Conservation (phyloP, 2,329 filamentous ascomycete species). For the Leptosphaerulina australis region DNA sequence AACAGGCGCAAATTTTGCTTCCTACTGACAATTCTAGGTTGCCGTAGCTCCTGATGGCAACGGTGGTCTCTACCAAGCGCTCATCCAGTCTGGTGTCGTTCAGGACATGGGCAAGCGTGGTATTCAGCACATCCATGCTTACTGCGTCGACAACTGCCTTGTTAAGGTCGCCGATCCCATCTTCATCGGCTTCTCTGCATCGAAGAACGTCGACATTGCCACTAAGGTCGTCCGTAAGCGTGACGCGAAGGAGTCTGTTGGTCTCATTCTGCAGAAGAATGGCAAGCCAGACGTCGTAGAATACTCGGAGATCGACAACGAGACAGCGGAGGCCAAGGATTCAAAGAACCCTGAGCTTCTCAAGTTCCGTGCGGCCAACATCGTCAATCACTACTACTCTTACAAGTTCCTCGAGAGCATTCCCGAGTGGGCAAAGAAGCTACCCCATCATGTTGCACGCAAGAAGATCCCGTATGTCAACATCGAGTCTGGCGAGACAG, state of each 20-base stretch:
- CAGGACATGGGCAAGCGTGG: constrained; percentile 87
- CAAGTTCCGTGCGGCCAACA: constrained; percentile 97
- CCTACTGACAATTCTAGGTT: constrained; percentile 56
- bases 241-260: constrained; percentile 92
- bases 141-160: constrained; percentile 99
- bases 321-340: constrained; percentile 88
- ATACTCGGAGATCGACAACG: constrained; percentile 93
- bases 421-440: constrained; percentile 79
- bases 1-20: not conserved
- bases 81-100: constrained; percentile 79
- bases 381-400: constrained; percentile 99
- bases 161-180: constrained; percentile 96
- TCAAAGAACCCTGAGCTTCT: constrained; percentile 78
- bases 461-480: constrained; percentile 97
- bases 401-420: constrained; percentile 91
- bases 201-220: constrained; percentile 89
- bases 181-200: constrained; percentile 91
- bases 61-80: constrained; percentile 92
- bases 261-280: constrained; percentile 92
- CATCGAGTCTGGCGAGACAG: constrained; percentile 73
- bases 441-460: constrained; percentile 93
- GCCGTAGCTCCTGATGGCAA: constrained; percentile 97
- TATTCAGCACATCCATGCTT: constrained; percentile 93
- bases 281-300: constrained; percentile 96
- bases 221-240: constrained; percentile 99